Base-by-base conservation (phyloP, 805 yeast genomes). In the Saturnispora dispora region DNA sequence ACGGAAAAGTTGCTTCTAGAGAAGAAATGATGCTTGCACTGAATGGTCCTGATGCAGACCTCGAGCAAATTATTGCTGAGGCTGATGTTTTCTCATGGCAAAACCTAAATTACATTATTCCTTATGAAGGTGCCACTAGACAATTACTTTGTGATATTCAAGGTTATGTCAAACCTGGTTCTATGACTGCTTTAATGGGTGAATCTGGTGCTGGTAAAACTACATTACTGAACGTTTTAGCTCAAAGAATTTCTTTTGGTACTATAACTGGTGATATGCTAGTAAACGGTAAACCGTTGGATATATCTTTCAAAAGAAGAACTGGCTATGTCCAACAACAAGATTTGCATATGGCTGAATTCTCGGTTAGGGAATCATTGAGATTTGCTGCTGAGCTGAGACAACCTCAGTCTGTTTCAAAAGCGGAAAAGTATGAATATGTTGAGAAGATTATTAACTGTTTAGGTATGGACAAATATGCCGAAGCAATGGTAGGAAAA, bases 121-220 rank as follows among this genome's bases (percentile, higher is more conserved):
- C 80, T 10, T 70, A 72, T 58, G 73, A 71, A 45, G 75, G 75
- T 45, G 63, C 61, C 9, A 60, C 68, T 18, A 63, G 76, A 53
- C 65, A 65, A 52, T 64, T 76, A 55, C 67, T 79, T 58, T 68
- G 71, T 57, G 59, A 69, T 51, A 63, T 72, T 55, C 71, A 71
- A 50, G 76, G 76, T 53, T 72, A 66, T 60, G 68, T 71, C 59
- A 66, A 67, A 35, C 81, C 83, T 3, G 83, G 83, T 48, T 69
- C 75, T n/a, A 65, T 78, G 66, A 78, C 82, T 46, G 82, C 83
- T 2, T 64, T 78, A 46, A 78, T 78, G 82, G 83, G 83, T 54
- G 82, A 76, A 58, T 76, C 81, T 10, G 83, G 83, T 60, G 82
- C 83, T 15, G 83, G 83, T 61, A 78, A 78, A 59, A 78, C 83